These are phyloP conservation scores for Pseudophaeomoniella oleicola DNA, from an alignment of 2,329 filamentous ascomycete genomes.

Conservation along the genomic window DNA sequence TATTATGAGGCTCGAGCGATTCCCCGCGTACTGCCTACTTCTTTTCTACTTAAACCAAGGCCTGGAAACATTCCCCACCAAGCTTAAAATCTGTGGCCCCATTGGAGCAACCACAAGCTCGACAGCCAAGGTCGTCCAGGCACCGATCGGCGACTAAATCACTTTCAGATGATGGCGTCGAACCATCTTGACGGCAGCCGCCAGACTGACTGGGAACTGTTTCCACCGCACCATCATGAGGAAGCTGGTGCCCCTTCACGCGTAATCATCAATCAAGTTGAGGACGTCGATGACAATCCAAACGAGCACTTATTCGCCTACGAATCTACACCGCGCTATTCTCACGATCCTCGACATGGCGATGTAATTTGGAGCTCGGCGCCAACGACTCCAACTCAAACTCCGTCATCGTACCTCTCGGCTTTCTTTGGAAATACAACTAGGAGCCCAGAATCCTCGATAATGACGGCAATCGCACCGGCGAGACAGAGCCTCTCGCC, in stretches of 20 bases:
- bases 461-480: conserved; percentile 24
- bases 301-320: background rate
- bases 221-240: conserved; percentile 3
- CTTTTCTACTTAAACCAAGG: no score
- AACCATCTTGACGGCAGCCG: no score
- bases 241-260: conserved; percentile 6
- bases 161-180: background rate
- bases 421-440: conserved; percentile 7
- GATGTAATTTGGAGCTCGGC: conserved; percentile 3
- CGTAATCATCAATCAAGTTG: conserved; percentile 1
- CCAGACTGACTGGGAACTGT: conserved; percentile 1
- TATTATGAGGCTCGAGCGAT: no score
- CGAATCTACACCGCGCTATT: background rate
- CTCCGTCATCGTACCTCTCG: conserved; percentile 22
- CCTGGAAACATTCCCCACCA: no score
- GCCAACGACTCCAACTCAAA: conserved; percentile 2
- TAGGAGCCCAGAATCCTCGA: conserved; percentile 2
- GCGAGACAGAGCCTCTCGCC: conserved; percentile 23
- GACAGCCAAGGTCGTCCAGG: no score
- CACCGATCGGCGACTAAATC: background rate
- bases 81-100: no score
- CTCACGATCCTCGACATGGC: background rate
- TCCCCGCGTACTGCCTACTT: no score
- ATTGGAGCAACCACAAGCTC: no score
- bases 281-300: background rate